Percentiles rank a stretch among this genome's conserved stretches.
phyloP scores from a whole-genome alignment of 495 filamentous ascomycete genomes.

The Penicillium malachiteum region DNA sequence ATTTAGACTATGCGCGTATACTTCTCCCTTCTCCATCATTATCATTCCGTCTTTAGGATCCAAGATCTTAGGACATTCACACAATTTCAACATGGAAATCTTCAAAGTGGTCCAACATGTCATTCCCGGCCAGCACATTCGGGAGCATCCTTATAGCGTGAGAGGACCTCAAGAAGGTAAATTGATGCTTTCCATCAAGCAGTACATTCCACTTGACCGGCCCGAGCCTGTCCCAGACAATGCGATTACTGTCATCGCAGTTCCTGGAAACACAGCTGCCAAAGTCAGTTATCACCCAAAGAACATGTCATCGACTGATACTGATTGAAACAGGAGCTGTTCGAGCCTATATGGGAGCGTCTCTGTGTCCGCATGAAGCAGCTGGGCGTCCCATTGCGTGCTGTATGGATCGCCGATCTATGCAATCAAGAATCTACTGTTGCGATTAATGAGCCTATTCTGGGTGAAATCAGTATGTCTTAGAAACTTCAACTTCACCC shows the following conservation, averaged over 20 bases:
- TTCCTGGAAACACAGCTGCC: conserved; percentile 57
- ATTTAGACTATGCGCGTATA: too few species aligned
- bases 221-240: conserved; percentile 54
- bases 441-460: conserved; percentile 59
- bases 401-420: conserved; percentile 73
- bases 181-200: conserved; percentile 62
- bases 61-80: too few species aligned
- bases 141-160: conserved; percentile 56
- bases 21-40: too few species aligned
- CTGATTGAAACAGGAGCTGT: conserved; percentile 54
- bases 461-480: conserved; percentile 63
- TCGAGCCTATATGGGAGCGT: conserved; percentile 74
- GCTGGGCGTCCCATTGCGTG: conserved; percentile 55
- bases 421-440: conserved; percentile 66
- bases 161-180: conserved; percentile 43
- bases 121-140: conserved; percentile 56
- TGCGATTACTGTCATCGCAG: conserved; percentile 62
- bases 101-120: conserved; percentile 40
- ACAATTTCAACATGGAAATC: neutral
- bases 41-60: too few species aligned
- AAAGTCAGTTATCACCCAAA: conserved; percentile 11
- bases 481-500: neutral
- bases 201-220: conserved; percentile 63
- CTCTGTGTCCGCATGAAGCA: conserved; percentile 44
- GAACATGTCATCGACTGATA: neutral